Evolutionary conservation across 2,329 filamentous ascomycete genomes (phyloP), one percentile per base, ranked within the genome.

Genomic region (Nemania abortiva): DNA sequence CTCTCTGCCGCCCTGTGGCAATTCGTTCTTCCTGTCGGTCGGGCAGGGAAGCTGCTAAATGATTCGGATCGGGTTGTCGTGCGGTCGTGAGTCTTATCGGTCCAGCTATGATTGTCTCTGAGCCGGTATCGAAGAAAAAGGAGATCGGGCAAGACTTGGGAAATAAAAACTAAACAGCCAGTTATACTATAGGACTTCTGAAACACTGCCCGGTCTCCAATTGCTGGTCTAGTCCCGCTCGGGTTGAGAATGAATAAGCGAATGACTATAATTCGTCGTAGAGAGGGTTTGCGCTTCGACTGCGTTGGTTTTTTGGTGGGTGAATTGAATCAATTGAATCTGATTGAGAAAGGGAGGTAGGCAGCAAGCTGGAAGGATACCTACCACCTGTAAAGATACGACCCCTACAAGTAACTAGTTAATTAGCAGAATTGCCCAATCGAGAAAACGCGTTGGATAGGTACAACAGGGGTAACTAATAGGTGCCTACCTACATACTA

Each of bases 71-170:
- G 27, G 52, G 15, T 54, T 15, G 24, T 20, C 18, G 29, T 34
- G 18, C 5, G 29, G 20, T 55, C 6, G 31, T 31, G 52, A 34
- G 24, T 34, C 29, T 34, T 10, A n/a, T 9, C 6, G 18, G 11
- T 47, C 13, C n/a, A n/a, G 13, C n/a, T 47, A n/a, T 20, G n/a
- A 39, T 55, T 10, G 62, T 67, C 29, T 42, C 37, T 42, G 37
- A 49, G 6, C 3, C 20, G 45, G 45, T 49, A 49, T 53, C 22
- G 15, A 15, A 49, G 10, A 15, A 49, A 49, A 20, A 20, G n/a
- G n/a, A 10, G 45, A 49, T 20, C 45, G n/a, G 20, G 6, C 10
- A 20, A 22, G 45, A 15, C 37, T 5, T 42, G 37, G 37, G 7
- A 15, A 42, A 42, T 42, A n/a, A 42, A 42, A 42, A 42, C 7